These are phyloP conservation scores for Strobilomyces dryophilus DNA, from an alignment of 768 basidiomycete genomes.

Conservation along the genomic window DNA sequence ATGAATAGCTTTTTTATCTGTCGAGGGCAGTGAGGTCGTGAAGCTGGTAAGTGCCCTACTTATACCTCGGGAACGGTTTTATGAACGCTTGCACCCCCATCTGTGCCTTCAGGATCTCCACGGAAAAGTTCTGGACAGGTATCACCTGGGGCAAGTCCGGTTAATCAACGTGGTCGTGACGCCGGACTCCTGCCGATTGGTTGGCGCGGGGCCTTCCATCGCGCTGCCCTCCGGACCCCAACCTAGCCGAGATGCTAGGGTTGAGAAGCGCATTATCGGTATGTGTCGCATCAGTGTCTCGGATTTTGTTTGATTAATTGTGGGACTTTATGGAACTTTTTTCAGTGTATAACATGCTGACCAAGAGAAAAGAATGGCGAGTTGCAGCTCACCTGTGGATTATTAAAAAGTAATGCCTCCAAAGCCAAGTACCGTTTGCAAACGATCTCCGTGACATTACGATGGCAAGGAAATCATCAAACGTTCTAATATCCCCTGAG, in stretches of 20 bases:
- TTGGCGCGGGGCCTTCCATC: slow-evolving; percentile 46
- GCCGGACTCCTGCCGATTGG: slow-evolving; percentile 41
- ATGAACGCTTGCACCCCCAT: slow-evolving; percentile 18
- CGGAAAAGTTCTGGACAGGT: slow-evolving; percentile 41
- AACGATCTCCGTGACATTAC: slow-evolving; percentile 52
- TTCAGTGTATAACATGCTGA: slow-evolving; percentile 46
- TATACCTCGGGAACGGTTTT: slow-evolving; percentile 3
- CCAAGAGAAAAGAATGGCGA: slow-evolving; percentile 43
- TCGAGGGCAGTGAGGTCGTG: slow-evolving; percentile 44
- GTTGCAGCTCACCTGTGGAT: slow-evolving; percentile 5
- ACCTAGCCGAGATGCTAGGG: slow-evolving; percentile 43
- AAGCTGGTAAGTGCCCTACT: slow-evolving; percentile 35
- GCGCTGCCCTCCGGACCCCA: slow-evolving; percentile 39
- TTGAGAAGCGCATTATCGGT: slow-evolving; percentile 54
- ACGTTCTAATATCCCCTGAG: slow-evolving; percentile 40
- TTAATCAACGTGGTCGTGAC: slow-evolving; percentile 50
- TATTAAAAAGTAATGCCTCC: slow-evolving; percentile 10
- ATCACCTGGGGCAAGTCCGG: slow-evolving; percentile 42
- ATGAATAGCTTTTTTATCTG: slow-evolving; percentile 44
- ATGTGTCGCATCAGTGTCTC: slow-evolving; percentile 10
- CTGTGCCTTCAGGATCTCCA: slow-evolving; percentile 35
- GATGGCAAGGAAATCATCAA: slow-evolving; percentile 40
- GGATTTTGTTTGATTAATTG: not conserved
- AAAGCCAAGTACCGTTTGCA: slow-evolving; percentile 28
- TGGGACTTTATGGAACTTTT: too few relatives aligned